These are phyloP conservation scores for Suillus tomentosus DNA, from an alignment of 768 basidiomycete genomes.

Conservation along the genomic window DNA sequence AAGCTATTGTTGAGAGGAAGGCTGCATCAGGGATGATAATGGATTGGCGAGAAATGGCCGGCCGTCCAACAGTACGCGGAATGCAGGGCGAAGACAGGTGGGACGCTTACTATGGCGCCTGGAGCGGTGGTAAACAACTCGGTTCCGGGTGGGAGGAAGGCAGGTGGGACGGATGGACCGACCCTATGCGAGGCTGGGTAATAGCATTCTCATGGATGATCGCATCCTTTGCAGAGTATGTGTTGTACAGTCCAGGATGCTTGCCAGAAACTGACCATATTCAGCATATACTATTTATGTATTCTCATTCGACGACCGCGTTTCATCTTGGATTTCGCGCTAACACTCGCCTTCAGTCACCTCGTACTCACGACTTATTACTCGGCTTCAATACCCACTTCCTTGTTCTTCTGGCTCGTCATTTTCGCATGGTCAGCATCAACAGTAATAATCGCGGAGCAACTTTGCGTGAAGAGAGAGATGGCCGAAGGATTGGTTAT, in stretches of 20 bases:
- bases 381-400: conserved; percentile 69
- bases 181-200: conserved; percentile 87
- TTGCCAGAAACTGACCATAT: conserved; percentile 17
- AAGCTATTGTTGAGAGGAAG: conserved; percentile 9
- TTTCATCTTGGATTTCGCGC: conserved; percentile 90
- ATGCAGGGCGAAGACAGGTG: conserved; percentile 65
- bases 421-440: conserved; percentile 69
- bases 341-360: conserved; percentile 91
- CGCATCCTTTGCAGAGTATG: conserved; percentile 85
- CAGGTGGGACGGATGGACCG: conserved; percentile 68
- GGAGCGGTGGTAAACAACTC: conserved; percentile 80
- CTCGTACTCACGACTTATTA: conserved; percentile 91
- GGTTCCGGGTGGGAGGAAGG: conserved; percentile 53
- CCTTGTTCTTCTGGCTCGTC: conserved; percentile 90
- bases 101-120: conserved; percentile 69
- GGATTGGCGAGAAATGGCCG: conserved; percentile 98
- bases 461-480: conserved; percentile 87
- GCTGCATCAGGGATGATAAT: conserved; percentile 74
- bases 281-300: conserved; percentile 78
- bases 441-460: conserved; percentile 83
- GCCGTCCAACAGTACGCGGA: conserved; percentile 71
- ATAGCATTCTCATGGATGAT: conserved; percentile 86
- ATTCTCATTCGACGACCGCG: conserved; percentile 88
- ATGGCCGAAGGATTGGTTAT: conserved; percentile 82
- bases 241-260: conserved; percentile 24